A percentile compares a stretch with the other conserved stretches of the same genome.
Conservation (phyloP, 352 stramenopile genomes). For the Globisporangium okanoganense region DNA sequence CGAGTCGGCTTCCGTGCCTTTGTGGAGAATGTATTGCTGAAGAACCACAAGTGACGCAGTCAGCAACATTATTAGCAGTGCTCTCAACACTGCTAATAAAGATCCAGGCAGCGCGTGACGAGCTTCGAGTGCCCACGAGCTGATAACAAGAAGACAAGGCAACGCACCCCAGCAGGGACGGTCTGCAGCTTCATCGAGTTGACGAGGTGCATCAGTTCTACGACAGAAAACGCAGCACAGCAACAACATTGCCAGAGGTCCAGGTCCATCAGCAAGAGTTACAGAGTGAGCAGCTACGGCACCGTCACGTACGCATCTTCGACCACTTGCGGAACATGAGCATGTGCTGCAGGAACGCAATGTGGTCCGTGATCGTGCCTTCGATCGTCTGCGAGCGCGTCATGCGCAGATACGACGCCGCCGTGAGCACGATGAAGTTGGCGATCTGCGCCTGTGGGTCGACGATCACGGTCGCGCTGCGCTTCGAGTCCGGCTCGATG, state of each 20-base stretch:
- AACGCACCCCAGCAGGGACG: conserved; percentile 43
- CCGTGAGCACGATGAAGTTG: conserved; percentile 84
- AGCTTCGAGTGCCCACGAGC: neutral
- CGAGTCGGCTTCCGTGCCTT: conserved; percentile 68
- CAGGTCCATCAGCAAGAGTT: no score
- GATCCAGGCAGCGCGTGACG: neutral
- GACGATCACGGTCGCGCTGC: conserved; percentile 77
- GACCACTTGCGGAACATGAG: conserved; percentile 75
- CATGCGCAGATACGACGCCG: conserved; percentile 76
- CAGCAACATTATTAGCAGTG: neutral
- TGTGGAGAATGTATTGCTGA: conserved; percentile 79
- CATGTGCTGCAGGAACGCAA: conserved; percentile 78
- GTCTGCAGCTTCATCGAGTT: conserved; percentile 82
- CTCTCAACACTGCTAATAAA: neutral
- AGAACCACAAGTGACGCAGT: conserved; percentile 6
- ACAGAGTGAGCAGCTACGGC: no score
- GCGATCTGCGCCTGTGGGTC: conserved; percentile 58
- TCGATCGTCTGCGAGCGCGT: conserved; percentile 77
- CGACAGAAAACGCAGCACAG: neutral
- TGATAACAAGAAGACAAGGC: neutral
- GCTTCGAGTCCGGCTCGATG: conserved; percentile 84
- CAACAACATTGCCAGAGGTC: neutral
- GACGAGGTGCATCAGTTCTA: conserved; percentile 82
- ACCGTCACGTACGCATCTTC: conserved; percentile 83
- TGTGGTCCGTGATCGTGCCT: conserved; percentile 83